These are phyloP conservation scores for Leishmania guyanensis DNA, from an alignment of 208 protist species.

Conservation along the genomic window DNA sequence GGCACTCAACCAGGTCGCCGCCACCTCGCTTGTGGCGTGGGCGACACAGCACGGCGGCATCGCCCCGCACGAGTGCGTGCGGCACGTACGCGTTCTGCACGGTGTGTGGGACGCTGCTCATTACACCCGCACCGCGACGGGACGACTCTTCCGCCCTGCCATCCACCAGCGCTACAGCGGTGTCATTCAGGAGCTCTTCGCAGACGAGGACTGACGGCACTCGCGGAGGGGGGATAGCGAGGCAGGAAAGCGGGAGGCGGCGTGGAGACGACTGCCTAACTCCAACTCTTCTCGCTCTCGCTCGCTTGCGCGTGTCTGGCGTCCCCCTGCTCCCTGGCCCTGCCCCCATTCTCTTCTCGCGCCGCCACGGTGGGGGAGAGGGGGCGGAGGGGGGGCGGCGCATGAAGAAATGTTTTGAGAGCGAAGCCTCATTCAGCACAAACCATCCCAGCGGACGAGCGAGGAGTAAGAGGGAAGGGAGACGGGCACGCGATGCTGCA, in stretches of 20 bases:
- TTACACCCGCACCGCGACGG: constrained; percentile 61
- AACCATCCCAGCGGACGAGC: too few species aligned
- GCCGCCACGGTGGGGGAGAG: background rate
- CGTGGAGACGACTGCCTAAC: background rate
- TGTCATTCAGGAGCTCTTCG: constrained; percentile 69
- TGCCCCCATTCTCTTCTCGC: background rate
- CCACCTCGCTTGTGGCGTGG: constrained; percentile 37
- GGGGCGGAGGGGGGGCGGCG: background rate
- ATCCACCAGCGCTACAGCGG: constrained; percentile 50
- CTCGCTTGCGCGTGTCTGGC: background rate
- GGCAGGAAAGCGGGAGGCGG: too few species aligned
- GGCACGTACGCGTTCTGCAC: constrained; percentile 56
- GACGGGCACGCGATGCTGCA: too few species aligned
- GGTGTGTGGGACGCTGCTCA: constrained; percentile 74
- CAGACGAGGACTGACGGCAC: constrained; percentile 22
- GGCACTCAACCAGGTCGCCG: constrained; percentile 42
- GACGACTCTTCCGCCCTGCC: constrained; percentile 48
- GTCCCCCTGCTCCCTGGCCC: background rate
- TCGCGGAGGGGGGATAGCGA: background rate
- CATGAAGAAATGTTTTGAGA: background rate
- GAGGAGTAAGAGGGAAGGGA: too few species aligned
- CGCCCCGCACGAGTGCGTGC: constrained; percentile 35
- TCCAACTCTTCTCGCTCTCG: background rate
- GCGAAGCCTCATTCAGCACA: too few species aligned
- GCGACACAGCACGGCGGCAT: constrained; percentile 1